These are phyloP conservation scores for Penicillium carneum DNA, from an alignment of 2,329 filamentous ascomycete species.

Conservation along the genomic window DNA sequence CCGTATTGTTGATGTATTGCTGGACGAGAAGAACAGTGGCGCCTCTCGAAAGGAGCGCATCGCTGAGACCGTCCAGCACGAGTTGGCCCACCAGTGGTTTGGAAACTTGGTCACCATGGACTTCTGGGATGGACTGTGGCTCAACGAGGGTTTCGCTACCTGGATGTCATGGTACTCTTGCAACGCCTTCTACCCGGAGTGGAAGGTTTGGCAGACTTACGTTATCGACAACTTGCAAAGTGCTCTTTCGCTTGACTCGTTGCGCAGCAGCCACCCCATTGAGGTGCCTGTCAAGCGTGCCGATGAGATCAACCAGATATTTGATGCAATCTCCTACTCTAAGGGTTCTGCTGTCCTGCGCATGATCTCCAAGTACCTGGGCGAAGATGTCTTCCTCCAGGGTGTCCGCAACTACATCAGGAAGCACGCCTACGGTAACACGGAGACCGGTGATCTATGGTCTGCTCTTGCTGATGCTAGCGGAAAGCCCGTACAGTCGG, in stretches of 20 bases:
- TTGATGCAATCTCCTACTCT: conserved; percentile 95
- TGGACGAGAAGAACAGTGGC: conserved; percentile 90
- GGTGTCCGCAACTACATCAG: conserved; percentile 89
- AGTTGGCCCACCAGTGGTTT: conserved; percentile 97
- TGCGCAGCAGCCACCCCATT: conserved; percentile 94
- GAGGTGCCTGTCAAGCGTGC: conserved; percentile 95
- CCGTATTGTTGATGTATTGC: conserved; percentile 85
- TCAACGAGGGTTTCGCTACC: conserved; percentile 91
- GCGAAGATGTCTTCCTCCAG: conserved; percentile 90
- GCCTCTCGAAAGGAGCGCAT: conserved; percentile 90
- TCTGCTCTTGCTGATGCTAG: conserved; percentile 84
- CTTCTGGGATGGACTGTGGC: conserved; percentile 97
- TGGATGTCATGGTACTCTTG: conserved; percentile 95
- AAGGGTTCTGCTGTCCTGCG: conserved; percentile 95
- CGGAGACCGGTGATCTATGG: conserved; percentile 89
- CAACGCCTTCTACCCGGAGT: conserved; percentile 94
- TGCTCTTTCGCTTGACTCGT: conserved; percentile 83
- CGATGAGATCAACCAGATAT: conserved; percentile 97
- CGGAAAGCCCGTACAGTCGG: conserved; percentile 85
- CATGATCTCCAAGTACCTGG: conserved; percentile 95
- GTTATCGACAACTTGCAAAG: conserved; percentile 91
- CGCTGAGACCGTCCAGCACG: conserved; percentile 94
- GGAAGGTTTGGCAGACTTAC: conserved; percentile 97
- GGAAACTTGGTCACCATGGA: conserved; percentile 98
- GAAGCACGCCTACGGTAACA: conserved; percentile 97